Evolutionary conservation across 83 land plant species (phyloP).

Genomic region (Picea abies): DNA sequence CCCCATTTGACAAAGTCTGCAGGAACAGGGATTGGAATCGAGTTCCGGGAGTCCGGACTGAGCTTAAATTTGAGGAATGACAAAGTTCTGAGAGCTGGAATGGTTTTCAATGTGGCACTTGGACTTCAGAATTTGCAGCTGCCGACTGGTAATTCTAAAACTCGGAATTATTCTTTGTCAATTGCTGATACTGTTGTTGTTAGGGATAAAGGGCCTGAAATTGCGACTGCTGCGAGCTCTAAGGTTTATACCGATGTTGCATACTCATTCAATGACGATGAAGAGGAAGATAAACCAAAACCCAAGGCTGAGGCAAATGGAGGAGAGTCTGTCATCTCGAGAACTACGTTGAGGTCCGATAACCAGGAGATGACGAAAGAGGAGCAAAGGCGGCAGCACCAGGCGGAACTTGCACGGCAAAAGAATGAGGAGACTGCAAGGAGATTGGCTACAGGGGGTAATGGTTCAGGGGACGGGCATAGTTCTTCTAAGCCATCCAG

Average conservation of each 20-base stretch:
- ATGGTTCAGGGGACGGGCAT: slow-evolving; percentile 62
- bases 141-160: slow-evolving; percentile 60
- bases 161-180: slow-evolving; percentile 66
- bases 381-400: slow-evolving; percentile 84
- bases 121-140: slow-evolving; percentile 85
- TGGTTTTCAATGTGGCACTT: slow-evolving; percentile 89
- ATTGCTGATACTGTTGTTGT: slow-evolving; percentile 90
- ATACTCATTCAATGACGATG: slow-evolving; percentile 87
- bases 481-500: slow-evolving; percentile 41
- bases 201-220: slow-evolving; percentile 54
- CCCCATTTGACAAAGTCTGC: slow-evolving; percentile 79
- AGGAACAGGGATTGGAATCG: slow-evolving; percentile 97
- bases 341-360: slow-evolving; percentile 83
- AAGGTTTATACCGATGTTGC: slow-evolving; percentile 83
- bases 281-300: slow-evolving; percentile 55
- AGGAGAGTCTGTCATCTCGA: slow-evolving; percentile 42
- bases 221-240: slow-evolving; percentile 60
- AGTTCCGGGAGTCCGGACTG: slow-evolving; percentile 94
- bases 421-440: slow-evolving; percentile 96
- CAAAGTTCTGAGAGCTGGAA: slow-evolving; percentile 63
- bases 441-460: slow-evolving; percentile 86
- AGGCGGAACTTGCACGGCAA: slow-evolving; percentile 94
- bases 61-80: slow-evolving; percentile 87
- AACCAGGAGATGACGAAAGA: slow-evolving; percentile 92
- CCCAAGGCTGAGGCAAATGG: slow-evolving; percentile 41